Evolutionary conservation across 192 early-diverging fungal species (phyloP).

Genomic region (Gamsiella multidivaricata): DNA sequence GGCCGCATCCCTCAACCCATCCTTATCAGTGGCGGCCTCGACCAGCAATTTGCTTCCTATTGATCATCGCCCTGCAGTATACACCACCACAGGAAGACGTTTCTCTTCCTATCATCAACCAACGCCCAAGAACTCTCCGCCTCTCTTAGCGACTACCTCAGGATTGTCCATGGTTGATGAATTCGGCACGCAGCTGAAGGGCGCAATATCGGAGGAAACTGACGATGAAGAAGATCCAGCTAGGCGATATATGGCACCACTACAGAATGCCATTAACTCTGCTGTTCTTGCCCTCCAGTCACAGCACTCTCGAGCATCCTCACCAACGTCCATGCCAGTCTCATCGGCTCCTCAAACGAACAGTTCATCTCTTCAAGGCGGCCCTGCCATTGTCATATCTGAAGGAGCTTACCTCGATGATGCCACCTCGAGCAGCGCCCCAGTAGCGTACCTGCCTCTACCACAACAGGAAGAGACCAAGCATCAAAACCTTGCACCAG

Average conservation of each 20-base stretch:
- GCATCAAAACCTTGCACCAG: background rate
- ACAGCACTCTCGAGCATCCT: background rate
- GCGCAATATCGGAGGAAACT: constrained; percentile 38
- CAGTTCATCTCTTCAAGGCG: no score
- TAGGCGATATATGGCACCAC: constrained; percentile 40
- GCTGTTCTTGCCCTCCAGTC: constrained; percentile 41
- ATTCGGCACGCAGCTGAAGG: constrained; percentile 20
- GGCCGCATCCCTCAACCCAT: constrained; percentile 4
- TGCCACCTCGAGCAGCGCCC: no score
- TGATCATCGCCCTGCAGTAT: constrained; percentile 15
- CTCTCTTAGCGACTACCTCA: constrained; percentile 34
- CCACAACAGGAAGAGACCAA: constrained; percentile 1
- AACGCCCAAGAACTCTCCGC: constrained; percentile 52
- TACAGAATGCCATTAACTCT: constrained; percentile 32
- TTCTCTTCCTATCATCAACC: constrained; percentile 53
- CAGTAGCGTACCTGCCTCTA: no score
- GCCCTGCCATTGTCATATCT: no score
- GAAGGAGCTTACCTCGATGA: no score
- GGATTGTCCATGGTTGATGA: constrained; percentile 26
- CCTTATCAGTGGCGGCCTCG: constrained; percentile 12
- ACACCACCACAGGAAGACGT: constrained; percentile 30
- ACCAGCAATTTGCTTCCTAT: constrained; percentile 31
- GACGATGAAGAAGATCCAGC: constrained; percentile 44
- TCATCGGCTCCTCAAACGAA: background rate
- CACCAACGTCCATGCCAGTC: background rate